Base-by-base conservation (phyloP, 2,329 filamentous ascomycete species). In the Fusarium dimerum region DNA sequence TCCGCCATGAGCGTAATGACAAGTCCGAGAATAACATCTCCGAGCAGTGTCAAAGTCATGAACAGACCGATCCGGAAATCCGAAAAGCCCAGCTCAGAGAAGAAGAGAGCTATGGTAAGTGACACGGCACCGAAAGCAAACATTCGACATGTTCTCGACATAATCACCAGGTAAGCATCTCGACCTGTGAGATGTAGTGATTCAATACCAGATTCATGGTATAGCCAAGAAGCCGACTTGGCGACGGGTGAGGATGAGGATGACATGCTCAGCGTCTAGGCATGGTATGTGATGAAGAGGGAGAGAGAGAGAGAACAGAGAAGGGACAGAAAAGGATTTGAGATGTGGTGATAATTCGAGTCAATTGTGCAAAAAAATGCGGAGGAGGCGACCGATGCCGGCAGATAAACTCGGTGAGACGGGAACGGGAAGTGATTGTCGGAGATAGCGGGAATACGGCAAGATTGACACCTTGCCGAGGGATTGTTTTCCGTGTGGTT, bases 61-160 rank as follows among this genome's bases (percentile, higher is more conserved):
- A 87, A 86, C 7, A 86, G 64, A 6, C 84, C 84, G 52, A 87
- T 86, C 18, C 74, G 76, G 26, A 78, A 73, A 65, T 86, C 83
- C 1, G 82, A 74, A 48, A 85, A 78, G 0, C 72, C 69, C 12
- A 87, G 68, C 17, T 78, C 76, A 7, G 80, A 77, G 46, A 87
- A 79, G 64, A 85, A 86, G 15, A 84, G 79, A 11, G 82, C 84
- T 42, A 87, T 74, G 47, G 86, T 81, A 42, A 87, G 74, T 0
- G 83, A 79, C 17, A 78, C 80, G 49, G 80, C 79, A 44, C 84
- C 83, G 56, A 85, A 86, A n/a, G 84, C 83, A 59, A 86, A 83
- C 70, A 87, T 81, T 48, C 84, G 83, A 52, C 71, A 75, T 26
- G 72, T 72, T 20, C 82, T 63, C 7, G 62, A 59, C 29, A 68